Evolutionary conservation across 345 rosid genomes (phyloP).

Genomic region (Angophora floribunda): DNA sequence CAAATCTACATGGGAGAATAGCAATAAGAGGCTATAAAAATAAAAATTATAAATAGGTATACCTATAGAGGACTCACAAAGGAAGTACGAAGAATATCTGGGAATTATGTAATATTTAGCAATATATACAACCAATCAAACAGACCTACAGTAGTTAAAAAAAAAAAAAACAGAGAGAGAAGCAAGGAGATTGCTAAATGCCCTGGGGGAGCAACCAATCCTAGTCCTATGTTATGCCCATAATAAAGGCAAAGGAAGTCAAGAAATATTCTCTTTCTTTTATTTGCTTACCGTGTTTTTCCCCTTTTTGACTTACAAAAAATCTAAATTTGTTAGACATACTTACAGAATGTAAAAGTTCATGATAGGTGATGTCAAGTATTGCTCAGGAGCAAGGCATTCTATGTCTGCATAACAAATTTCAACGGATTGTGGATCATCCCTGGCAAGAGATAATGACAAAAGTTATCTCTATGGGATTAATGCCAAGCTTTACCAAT

Average conservation of each 20-base stretch:
- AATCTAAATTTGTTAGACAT: background rate
- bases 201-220: background rate
- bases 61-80: background rate
- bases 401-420: conserved; percentile 48
- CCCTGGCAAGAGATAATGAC: conserved; percentile 29
- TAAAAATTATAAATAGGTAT: background rate
- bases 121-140: background rate
- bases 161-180: background rate
- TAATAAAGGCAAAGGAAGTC: background rate
- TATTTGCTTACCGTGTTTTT: background rate
- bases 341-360: conserved; percentile 77
- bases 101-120: background rate
- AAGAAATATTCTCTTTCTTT: background rate
- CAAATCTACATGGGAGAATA: background rate
- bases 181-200: background rate
- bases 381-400: conserved; percentile 60
- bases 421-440: conserved; percentile 58
- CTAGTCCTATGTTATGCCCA: background rate
- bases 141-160: background rate
- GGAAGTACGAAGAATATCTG: background rate
- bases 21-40: background rate
- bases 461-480: background rate
- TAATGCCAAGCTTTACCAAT: background rate
- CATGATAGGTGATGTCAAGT: conserved; percentile 68
- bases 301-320: background rate